phyloP scores from a whole-genome alignment of 768 basidiomycete genomes.

The Lentinus tigrinus region DNA sequence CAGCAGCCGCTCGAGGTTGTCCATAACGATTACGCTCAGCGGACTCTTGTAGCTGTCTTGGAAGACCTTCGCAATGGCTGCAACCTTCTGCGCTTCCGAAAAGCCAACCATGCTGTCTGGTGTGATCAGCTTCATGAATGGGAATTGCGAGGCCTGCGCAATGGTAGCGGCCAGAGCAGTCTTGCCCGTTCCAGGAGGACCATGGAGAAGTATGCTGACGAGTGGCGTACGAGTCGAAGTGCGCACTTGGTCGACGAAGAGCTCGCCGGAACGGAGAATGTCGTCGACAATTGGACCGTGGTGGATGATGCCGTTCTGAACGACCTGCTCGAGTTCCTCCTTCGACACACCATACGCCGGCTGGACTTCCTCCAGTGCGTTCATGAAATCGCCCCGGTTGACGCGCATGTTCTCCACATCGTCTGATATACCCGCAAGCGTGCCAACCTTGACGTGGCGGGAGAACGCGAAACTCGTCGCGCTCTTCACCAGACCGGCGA shows the following conservation, averaged over 20 bases:
- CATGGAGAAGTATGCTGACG: slow-evolving; percentile 87
- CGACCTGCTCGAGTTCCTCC: slow-evolving; percentile 89
- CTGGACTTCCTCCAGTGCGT: slow-evolving; percentile 90
- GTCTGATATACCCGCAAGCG: slow-evolving; percentile 94
- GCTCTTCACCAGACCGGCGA: slow-evolving; percentile 93
- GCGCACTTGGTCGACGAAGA: slow-evolving; percentile 93
- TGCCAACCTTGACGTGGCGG: slow-evolving; percentile 96
- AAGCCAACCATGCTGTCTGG: slow-evolving; percentile 97
- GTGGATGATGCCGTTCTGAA: slow-evolving; percentile 96
- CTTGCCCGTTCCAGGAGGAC: slow-evolving; percentile 89
- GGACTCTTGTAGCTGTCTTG: slow-evolving; percentile 97
- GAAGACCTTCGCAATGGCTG: slow-evolving; percentile 89
- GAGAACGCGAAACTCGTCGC: slow-evolving; percentile 98
- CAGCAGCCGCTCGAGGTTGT: slow-evolving; percentile 89
- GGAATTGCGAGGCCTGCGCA: slow-evolving; percentile 89
- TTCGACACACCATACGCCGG: slow-evolving; percentile 98
- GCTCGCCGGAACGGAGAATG: slow-evolving; percentile 78
- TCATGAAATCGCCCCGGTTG: slow-evolving; percentile 81
- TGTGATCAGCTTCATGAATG: slow-evolving; percentile 96
- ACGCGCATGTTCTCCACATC: slow-evolving; percentile 94
- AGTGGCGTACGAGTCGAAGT: slow-evolving; percentile 87
- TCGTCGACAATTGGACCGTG: slow-evolving; percentile 74
- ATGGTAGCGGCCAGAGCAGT: slow-evolving; percentile 94
- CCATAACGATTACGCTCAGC: slow-evolving; percentile 91
- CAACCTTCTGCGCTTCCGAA: slow-evolving; percentile 89